A percentile compares a stretch with the other conserved stretches of the same genome.
phyloP scores from a whole-genome alignment of 495 filamentous ascomycete genomes.

The Xylaria sp. region DNA sequence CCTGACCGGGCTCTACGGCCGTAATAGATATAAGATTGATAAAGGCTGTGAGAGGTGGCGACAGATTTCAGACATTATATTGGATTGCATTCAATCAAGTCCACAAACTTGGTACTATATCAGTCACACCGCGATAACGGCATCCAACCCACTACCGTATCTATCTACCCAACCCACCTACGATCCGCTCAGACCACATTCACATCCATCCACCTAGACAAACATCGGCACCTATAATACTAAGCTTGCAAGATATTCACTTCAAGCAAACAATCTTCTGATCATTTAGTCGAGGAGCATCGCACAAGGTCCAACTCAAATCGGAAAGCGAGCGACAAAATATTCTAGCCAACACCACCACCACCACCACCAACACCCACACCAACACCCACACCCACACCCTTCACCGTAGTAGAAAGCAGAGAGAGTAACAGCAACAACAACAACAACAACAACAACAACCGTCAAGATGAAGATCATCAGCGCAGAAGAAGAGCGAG shows the following conservation, averaged over 20 bases:
- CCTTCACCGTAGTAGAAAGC: not conserved
- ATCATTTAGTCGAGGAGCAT: not conserved
- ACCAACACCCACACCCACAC: not conserved
- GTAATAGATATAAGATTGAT: not conserved
- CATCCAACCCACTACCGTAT: not conserved
- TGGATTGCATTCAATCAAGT: not conserved
- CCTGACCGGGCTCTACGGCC: not conserved
- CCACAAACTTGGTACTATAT: not conserved
- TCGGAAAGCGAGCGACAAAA: not conserved
- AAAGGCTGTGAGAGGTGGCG: conserved; percentile 6
- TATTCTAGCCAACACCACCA: not conserved
- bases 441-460: not conserved
- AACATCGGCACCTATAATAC: not conserved
- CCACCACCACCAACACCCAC: not conserved
- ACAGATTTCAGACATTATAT: not conserved
- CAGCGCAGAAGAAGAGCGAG: conserved; percentile 87
- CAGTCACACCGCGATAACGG: not conserved
- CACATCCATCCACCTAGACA: not conserved
- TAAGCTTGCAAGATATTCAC: not conserved
- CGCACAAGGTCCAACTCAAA: not conserved
- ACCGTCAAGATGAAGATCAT: conserved; percentile 83
- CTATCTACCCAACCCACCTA: not conserved
- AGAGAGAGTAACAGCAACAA: not conserved
- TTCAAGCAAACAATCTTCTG: not conserved
- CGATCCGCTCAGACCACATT: conserved; percentile 1